phyloP scores from a whole-genome alignment of 2,329 filamentous ascomycete species.

The Cadophora sp. region DNA sequence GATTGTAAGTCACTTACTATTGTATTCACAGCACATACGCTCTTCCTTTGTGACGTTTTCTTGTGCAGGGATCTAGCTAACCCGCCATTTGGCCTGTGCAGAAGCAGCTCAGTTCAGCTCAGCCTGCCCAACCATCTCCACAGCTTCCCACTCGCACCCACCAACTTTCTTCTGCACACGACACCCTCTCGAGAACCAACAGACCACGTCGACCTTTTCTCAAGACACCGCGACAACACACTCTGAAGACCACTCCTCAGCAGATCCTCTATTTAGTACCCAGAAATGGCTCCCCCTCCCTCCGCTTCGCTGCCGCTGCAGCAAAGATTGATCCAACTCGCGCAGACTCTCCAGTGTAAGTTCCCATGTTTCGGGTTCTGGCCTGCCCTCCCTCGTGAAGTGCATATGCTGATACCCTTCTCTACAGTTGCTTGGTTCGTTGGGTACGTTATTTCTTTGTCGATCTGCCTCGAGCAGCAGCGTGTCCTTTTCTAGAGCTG shows the following conservation, averaged over 20 bases:
- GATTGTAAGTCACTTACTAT: not conserved
- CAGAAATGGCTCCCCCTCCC: conserved; percentile 44
- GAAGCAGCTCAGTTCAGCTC: not conserved
- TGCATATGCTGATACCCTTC: conserved; percentile 36
- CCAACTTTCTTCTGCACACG: conserved; percentile 30
- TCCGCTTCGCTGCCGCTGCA: conserved; percentile 43
- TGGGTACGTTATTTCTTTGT: conserved; percentile 64
- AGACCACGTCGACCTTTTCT: conserved; percentile 14
- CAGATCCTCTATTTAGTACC: conserved; percentile 18
- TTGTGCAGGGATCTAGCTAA: conserved; percentile 23
- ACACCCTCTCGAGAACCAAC: conserved; percentile 14
- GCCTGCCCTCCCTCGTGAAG: conserved; percentile 19
- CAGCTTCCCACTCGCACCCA: conserved; percentile 23
- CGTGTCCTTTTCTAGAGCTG: conserved; percentile 12
- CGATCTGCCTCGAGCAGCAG: not conserved
- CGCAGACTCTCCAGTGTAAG: conserved; percentile 91
- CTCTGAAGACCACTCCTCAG: not conserved
- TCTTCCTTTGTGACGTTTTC: conserved; percentile 5
- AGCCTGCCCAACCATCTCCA: conserved; percentile 23
- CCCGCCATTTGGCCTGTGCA: conserved; percentile 5
- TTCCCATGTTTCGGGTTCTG: conserved; percentile 39
- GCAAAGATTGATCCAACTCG: conserved; percentile 74
- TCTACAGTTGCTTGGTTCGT: conserved; percentile 76
- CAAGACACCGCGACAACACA: not conserved
- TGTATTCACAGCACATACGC: not conserved